Evolutionary conservation across 2,329 filamentous ascomycete genomes (phyloP).

Genomic region (Curvularia eragrostidis): DNA sequence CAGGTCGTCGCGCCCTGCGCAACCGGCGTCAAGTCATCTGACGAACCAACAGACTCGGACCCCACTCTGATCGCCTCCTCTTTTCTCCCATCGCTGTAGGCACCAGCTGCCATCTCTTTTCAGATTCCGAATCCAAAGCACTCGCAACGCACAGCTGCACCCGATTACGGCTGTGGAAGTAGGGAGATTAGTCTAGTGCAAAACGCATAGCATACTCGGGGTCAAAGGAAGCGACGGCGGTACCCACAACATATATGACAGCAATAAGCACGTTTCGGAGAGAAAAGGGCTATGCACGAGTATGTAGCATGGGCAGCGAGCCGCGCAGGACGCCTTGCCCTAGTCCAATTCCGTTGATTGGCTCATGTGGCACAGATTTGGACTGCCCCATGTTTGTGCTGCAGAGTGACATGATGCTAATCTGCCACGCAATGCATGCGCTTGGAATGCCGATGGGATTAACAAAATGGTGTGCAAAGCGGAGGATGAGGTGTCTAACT

Average conservation of each 20-base stretch:
- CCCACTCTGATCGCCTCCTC: conserved; percentile 2
- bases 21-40: neutral
- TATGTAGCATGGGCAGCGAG: neutral
- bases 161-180: neutral
- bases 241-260: neutral
- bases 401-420: neutral
- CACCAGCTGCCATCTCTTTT: neutral
- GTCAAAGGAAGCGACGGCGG: conserved; percentile 1
- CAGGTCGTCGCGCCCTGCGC: conserved; percentile 11
- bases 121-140: neutral
- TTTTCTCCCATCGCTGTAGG: neutral
- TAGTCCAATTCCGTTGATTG: neutral
- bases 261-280: neutral
- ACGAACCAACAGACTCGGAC: neutral
- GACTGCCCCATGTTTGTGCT: neutral
- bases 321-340: conserved; percentile 14
- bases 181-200: neutral
- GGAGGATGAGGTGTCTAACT: neutral
- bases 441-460: neutral
- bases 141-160: neutral
- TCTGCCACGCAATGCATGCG: neutral
- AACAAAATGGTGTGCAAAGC: neutral
- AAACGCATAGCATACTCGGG: conserved; percentile 1
- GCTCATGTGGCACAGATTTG: neutral
- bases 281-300: neutral